Evolutionary conservation across 495 filamentous ascomycete species (phyloP), one percentile per base, ranked within the genome.

Genomic region (Xylaria palmicola): DNA sequence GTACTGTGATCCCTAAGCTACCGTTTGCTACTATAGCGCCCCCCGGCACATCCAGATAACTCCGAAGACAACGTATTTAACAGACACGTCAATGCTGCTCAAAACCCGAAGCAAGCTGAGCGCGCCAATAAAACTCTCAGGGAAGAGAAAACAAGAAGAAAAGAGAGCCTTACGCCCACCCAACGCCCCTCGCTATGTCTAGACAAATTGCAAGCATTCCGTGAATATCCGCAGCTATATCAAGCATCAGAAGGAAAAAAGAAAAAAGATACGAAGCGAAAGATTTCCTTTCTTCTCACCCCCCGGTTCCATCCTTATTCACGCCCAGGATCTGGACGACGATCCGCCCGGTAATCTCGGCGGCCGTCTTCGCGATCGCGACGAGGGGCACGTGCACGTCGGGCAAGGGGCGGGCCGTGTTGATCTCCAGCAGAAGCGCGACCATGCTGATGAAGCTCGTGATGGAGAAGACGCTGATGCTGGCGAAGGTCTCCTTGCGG

Each of bases 381-480:
- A 72, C 63, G 47, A 72, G 37, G 37, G 69, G 69, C 3, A 72
- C 61, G 43, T 69, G 57, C 24, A 59, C 60, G n/a, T 61, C 50
- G 54, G 68, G 68, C 19, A 60, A 62, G 13, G 63, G 62, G 36
- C 67, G 64, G 5, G 48, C 86, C 32, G 86, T 72, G 73, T 92
- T 87, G 37, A 90, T 75, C 63, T 91, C 86, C 9, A 87, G 70
- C 10, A 92, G 77, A 13, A 93, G 75, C 5, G 83, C 83, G 45
- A 86, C 84, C 84, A 92, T 86, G 77, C 83, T 90, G 65, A 90
- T 79, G 72, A 89, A 91, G 70, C 85, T 88, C 9, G 89, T 86
- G 61, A 88, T 82, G 13, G 86, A 90, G 62, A 93, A 89, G 51
- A 91, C 86, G 37, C 84, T 82, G 52, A 91, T 81, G n/a, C 89